Base-by-base conservation (phyloP, 108 stramenopile genomes). In the Cylindrotheca fusiformis region DNA sequence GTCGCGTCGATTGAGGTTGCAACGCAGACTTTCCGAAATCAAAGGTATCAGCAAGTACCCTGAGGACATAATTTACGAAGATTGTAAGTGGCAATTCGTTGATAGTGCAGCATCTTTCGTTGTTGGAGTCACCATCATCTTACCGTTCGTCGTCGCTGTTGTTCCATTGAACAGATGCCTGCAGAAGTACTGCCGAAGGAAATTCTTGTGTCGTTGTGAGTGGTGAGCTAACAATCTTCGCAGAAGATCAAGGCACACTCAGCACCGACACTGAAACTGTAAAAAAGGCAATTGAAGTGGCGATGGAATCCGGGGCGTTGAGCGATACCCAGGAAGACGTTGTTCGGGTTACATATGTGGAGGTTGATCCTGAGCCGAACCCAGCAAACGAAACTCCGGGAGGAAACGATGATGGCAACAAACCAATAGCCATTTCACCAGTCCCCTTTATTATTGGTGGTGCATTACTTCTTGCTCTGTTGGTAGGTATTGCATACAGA, bases 31-130 rank as follows among this genome's bases (percentile, higher is more conserved):
- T n/a, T 58, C 65, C n/a, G 59, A 60, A 31, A 58, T 74, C 19
- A 61, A 36, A 26, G 72, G 72, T 33, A 58, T 74, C 3, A 60
- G 52, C 0, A 51, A 51, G 53, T 45, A 74, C 33, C 72, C 72
- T n/a, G 53, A 27, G 20, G 72, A 74, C 52, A 26, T 47, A 3
- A 22, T 67, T 56, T 49, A 51, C 18, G 32, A 45, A 18, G 49
- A 72, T 59, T 21, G 72, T 74, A 74, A 54, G 72, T 55, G 53
- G 2, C 4, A 0, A 52, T 6, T 0, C n/a, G 2, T 6, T 22
- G 1, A 1, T 1, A 6, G n/a, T 1, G 24, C 1, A n/a, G 52
- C 6, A 23, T 22, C 41, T n/a, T 3, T 52, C 26, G 18, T 10
- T 36, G 22, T 29, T 36, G 6, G 24, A 44, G 3, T 14, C 51